A percentile compares a stretch with the other conserved stretches of the same genome.
These are phyloP conservation scores for Backusella macrospora DNA, from an alignment of 192 early-diverging fungal genomes.

Conservation along the genomic window DNA sequence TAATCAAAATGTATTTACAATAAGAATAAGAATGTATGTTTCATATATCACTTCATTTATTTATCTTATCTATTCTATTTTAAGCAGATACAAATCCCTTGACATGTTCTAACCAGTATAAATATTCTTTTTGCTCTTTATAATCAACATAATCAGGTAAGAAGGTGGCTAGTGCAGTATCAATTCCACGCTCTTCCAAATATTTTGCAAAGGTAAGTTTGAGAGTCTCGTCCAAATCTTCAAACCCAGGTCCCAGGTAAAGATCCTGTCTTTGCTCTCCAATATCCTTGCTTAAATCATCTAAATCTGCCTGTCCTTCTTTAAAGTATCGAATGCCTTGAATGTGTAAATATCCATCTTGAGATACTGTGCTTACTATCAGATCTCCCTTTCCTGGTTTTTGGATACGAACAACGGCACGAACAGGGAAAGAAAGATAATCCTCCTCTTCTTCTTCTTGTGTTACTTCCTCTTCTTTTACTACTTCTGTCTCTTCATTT, in stretches of 20 bases:
- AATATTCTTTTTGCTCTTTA: constrained; percentile 97
- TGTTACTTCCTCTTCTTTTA: constrained; percentile 39
- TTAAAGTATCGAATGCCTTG: constrained; percentile 72
- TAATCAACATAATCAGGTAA: constrained; percentile 87
- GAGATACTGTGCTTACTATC: constrained; percentile 72
- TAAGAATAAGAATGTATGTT: not conserved
- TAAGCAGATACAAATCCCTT: constrained; percentile 74
- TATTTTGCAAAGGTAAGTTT: constrained; percentile 69
- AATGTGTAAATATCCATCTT: constrained; percentile 84
- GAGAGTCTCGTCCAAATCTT: constrained; percentile 81
- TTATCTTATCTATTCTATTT: not conserved
- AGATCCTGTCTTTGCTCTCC: constrained; percentile 75
- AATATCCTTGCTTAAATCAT: constrained; percentile 50
- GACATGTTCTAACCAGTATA: constrained; percentile 82
- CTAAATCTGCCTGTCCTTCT: constrained; percentile 42
- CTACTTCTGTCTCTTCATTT: not conserved
- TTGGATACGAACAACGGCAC: constrained; percentile 75
- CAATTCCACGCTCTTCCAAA: constrained; percentile 87
- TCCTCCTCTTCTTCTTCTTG: constrained; percentile 63
- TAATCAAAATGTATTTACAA: not conserved
- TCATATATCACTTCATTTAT: not conserved
- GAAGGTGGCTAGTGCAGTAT: constrained; percentile 81
- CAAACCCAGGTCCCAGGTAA: constrained; percentile 89
- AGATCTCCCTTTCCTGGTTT: constrained; percentile 75
- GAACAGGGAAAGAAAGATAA: constrained; percentile 66